Evolutionary conservation across 2,329 filamentous ascomycete species (phyloP).

Genomic region (Cladosporium colombiae): DNA sequence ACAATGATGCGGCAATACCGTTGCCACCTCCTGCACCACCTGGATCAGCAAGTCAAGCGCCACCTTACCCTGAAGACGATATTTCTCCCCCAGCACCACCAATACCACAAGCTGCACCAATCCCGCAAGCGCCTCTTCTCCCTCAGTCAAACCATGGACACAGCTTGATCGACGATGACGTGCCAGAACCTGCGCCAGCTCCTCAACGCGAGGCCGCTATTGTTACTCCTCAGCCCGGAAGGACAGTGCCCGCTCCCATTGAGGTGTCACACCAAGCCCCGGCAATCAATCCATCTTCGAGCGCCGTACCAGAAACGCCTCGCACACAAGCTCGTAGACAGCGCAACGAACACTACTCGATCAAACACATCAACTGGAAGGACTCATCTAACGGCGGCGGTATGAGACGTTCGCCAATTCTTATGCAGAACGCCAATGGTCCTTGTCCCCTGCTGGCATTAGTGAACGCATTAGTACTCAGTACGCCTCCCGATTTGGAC

Average conservation of each 20-base stretch:
- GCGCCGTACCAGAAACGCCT: slow-evolving; percentile 42
- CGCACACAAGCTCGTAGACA: slow-evolving; percentile 46
- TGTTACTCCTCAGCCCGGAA: slow-evolving; percentile 18
- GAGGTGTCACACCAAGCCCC: slow-evolving; percentile 18
- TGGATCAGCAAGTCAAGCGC: slow-evolving; percentile 1
- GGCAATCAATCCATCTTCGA: slow-evolving; percentile 22
- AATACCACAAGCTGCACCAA: slow-evolving; percentile 13
- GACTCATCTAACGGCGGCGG: slow-evolving; percentile 66
- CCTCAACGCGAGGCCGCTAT: slow-evolving; percentile 6
- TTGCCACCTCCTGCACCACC: slow-evolving; percentile 14
- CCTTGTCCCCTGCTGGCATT: slow-evolving; percentile 91
- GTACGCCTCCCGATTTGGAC: slow-evolving; percentile 66
- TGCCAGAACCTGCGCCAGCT: slow-evolving; percentile 1
- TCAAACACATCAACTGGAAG: slow-evolving; percentile 87
- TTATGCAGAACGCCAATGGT: slow-evolving; percentile 91
- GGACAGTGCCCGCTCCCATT: slow-evolving; percentile 13
- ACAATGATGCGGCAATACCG: slow-evolving; percentile 1
- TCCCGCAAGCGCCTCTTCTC: slow-evolving; percentile 22
- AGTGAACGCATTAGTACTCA: slow-evolving; percentile 87
- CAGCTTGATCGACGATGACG: slow-evolving; percentile 21
- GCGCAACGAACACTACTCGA: slow-evolving; percentile 79
- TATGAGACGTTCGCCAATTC: slow-evolving; percentile 76
- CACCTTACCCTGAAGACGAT: slow-evolving; percentile 13
- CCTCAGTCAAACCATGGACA: slow-evolving; percentile 13
- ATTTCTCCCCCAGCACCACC: not conserved